Evolutionary conservation across 371 early-diverging fungal species (phyloP).

Genomic region (Circinella minor): DNA sequence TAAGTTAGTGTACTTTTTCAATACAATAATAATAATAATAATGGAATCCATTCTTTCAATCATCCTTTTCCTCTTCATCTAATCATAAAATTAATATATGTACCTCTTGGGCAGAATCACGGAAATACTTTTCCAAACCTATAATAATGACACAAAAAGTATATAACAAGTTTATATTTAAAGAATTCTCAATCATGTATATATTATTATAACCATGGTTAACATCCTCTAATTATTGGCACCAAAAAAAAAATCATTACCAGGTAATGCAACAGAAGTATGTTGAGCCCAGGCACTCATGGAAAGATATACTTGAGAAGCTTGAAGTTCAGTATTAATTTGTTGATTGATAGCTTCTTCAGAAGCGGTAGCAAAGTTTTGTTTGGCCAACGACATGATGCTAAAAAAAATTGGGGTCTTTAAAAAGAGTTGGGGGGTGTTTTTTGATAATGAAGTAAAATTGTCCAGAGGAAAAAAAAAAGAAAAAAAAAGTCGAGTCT

Average conservation of each 20-base stretch:
- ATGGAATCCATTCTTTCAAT: too few relatives aligned
- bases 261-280: constrained; percentile 62
- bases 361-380: constrained; percentile 66
- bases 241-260: constrained; percentile 19
- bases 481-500: background rate
- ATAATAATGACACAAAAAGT: background rate
- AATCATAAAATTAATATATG: background rate
- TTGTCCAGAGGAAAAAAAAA: background rate
- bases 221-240: too few relatives aligned
- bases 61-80: too few relatives aligned
- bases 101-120: constrained; percentile 58
- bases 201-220: too few relatives aligned
- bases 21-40: too few relatives aligned
- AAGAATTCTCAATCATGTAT: too few relatives aligned
- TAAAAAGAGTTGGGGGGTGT: constrained; percentile 6
- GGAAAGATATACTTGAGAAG: constrained; percentile 62
- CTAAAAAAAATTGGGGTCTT: background rate
- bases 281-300: constrained; percentile 64
- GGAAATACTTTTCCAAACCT: constrained; percentile 67
- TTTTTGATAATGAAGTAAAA: background rate
- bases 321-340: constrained; percentile 63
- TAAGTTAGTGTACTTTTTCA: background rate
- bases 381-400: constrained; percentile 68
- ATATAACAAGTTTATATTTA: too few relatives aligned
- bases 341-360: constrained; percentile 74